A percentile compares a stretch with the other conserved stretches of the same genome.
Evolutionary conservation across 768 basidiomycete genomes (phyloP).

Genomic region (Dentipellis fragilis): DNA sequence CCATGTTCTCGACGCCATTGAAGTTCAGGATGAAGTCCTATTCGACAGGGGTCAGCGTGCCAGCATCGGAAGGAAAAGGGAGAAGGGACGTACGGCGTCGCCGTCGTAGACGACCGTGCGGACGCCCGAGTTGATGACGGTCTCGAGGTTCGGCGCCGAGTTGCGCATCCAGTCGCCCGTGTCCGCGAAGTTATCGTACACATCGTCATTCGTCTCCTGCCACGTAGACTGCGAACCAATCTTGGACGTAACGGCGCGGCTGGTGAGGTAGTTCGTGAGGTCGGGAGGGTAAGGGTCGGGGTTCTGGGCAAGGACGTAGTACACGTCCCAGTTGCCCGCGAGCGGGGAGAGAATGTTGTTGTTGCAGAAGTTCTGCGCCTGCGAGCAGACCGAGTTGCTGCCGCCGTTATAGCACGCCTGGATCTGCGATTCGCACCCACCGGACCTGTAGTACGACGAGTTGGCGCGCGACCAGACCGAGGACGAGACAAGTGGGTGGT

Average conservation of each 20-base stretch:
- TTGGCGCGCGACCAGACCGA: slow-evolving; percentile 33
- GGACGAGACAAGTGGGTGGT: slow-evolving; percentile 40
- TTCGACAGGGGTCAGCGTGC: neutral
- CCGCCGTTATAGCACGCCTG: slow-evolving; percentile 39
- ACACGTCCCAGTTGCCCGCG: slow-evolving; percentile 40
- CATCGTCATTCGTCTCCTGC: slow-evolving; percentile 27
- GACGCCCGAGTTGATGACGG: slow-evolving; percentile 49
- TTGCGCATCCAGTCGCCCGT: slow-evolving; percentile 53
- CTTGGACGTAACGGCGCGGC: slow-evolving; percentile 21
- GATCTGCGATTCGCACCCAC: slow-evolving; percentile 46
- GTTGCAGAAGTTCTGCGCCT: slow-evolving; percentile 52
- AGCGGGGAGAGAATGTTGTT: slow-evolving; percentile 42
- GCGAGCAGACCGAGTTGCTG: slow-evolving; percentile 39
- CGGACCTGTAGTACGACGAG: slow-evolving; percentile 28
- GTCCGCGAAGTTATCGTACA: slow-evolving; percentile 36
- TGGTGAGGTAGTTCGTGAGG: slow-evolving; percentile 22
- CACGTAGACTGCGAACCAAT: slow-evolving; percentile 38
- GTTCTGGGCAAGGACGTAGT: slow-evolving; percentile 33
- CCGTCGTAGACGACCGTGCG: slow-evolving; percentile 37
- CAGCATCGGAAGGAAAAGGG: neutral
- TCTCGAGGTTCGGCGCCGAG: slow-evolving; percentile 37
- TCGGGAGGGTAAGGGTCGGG: slow-evolving; percentile 41
- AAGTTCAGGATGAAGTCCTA: slow-evolving; percentile 43
- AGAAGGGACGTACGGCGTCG: neutral
- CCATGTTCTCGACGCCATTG: slow-evolving; percentile 49